Evolutionary conservation across 306 rosid species (phyloP), one percentile per base, ranked within the genome.

Genomic region (Sindora glabra): DNA sequence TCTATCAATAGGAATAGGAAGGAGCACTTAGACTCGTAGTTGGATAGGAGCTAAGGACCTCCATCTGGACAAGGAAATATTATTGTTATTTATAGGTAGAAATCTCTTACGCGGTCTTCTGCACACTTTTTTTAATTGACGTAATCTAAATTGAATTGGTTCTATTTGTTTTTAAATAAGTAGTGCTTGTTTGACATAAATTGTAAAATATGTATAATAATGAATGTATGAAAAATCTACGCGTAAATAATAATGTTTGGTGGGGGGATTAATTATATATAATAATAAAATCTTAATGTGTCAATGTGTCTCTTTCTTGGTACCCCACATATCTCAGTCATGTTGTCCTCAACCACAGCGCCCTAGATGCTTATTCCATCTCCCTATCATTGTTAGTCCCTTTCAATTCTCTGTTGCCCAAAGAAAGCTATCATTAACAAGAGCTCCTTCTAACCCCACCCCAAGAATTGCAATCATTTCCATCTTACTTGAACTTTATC

Each of bases 301-400:
- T 53, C 60, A 67, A 81, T 76, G 84, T 89, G 80, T 63, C 77
- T 33, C 71, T 84, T 80, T 64, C 33, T 32, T 36, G 55, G 56
- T 76, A 55, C 81, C 89, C 89, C 94, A 87, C 90, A 74, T 74
- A 85, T 84, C 96, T 80, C 69, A 85, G 85, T 82, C 84, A 78
- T 71, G 83, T 72, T 82, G 90, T 87, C 89, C 74, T 84, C 79
- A 77, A 73, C 77, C 79, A 86, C 72, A 80, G n/a, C n/a, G 72
- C 84, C 56, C 77, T 73, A 57, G 90, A 87, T 90, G 87, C 94
- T 82, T 75, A 83, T 89, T 80, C 87, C 82, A 83, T 77, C 86
- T 84, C 86, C 76, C 75, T 74, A 78, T 86, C 88, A 85, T 78
- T 85, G 83, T 59, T 57, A 70, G 90, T 89, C 86, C 40, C 70